phyloP scores from a whole-genome alignment of 768 basidiomycete genomes.

The Erythrobasidium yunnanense region DNA sequence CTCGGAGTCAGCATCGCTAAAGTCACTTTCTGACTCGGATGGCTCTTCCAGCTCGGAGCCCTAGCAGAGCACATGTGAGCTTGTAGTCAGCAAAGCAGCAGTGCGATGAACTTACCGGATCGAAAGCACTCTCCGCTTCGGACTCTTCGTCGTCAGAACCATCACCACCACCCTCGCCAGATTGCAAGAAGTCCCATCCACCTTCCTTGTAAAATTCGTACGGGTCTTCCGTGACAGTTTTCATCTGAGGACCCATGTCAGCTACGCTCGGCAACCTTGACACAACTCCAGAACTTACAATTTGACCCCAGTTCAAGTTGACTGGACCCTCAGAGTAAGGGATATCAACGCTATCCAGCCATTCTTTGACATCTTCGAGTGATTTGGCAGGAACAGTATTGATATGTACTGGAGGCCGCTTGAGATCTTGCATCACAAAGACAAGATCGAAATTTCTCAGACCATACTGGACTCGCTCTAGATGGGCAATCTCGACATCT shows the following conservation, averaged over 20 bases:
- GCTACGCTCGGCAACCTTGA: slow-evolving; percentile 5
- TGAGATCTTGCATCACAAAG: slow-evolving; percentile 94
- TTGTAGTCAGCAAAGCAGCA: not conserved
- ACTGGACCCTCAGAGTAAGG: slow-evolving; percentile 89
- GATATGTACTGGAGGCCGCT: slow-evolving; percentile 80
- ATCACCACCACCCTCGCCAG: slow-evolving; percentile 49
- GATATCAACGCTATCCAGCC: slow-evolving; percentile 99
- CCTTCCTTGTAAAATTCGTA: slow-evolving; percentile 89
- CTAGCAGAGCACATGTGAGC: slow-evolving; percentile 32
- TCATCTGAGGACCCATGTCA: not conserved
- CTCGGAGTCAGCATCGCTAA: slow-evolving; percentile 60
- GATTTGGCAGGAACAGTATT: slow-evolving; percentile 84
- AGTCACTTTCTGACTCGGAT: slow-evolving; percentile 50
- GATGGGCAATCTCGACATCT: slow-evolving; percentile 90
- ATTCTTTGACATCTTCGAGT: slow-evolving; percentile 95
- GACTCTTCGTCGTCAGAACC: slow-evolving; percentile 45
- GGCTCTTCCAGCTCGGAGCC: slow-evolving; percentile 46
- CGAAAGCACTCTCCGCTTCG: slow-evolving; percentile 57
- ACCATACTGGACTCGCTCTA: slow-evolving; percentile 93
- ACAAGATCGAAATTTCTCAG: slow-evolving; percentile 95
- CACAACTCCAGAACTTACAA: slow-evolving; percentile 59
- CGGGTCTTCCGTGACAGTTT: slow-evolving; percentile 84
- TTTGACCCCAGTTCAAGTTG: slow-evolving; percentile 93
- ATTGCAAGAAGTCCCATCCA: slow-evolving; percentile 87
- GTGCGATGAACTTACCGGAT: slow-evolving; percentile 43